Evolutionary conservation across 2,329 filamentous ascomycete species (phyloP), one percentile per base, ranked within the genome.

Genomic region (Trichoderma aggressivum): DNA sequence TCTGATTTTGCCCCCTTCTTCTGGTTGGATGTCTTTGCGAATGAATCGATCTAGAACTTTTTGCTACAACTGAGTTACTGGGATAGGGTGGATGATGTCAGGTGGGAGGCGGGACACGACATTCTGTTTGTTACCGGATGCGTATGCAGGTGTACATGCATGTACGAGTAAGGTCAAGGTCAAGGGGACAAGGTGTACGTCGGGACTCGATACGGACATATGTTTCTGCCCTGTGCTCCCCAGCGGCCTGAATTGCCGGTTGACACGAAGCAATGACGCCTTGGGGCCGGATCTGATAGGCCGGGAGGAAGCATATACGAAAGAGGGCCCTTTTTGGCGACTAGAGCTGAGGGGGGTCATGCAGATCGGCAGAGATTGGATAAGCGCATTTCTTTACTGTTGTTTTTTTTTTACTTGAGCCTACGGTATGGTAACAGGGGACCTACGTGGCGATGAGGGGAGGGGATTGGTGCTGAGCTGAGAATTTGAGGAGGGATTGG

Each of bases 331-430:
- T 50, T 39, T 65, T 14, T 43, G 16, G 39, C 39, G 21, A 66
- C 63, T 66, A 66, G 63, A 50, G 50, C 63, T 56, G 63, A 56
- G 47, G 47, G 60, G 60, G 63, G 32, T 66, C 12, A 39, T 56
- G 63, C 43, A 56, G 63, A 66, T 66, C 63, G 63, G 63, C 63
- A n/a, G 24, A 30, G 24, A 36, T 26, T 18, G 30, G 62, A 8
- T 55, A 47, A 59, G 56, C 55, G 55, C 39, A 39, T 11, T n/a
- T 32, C 28, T 32, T 18, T 47, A 2, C 30, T 18, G 62, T 21
- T 61, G 7, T 34, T 16, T 50, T 36, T 18, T 26, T 34, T 28
- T 28, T 28, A 28, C 5, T 16, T 43, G 36, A 18, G 32, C 10
- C 8, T 24, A 8, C 32, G 26, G 16, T 50, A 21, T 5, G 7